Base-by-base conservation (phyloP, 1,284 basidiomycete species). In the Butyriboletus appendiculatus region DNA sequence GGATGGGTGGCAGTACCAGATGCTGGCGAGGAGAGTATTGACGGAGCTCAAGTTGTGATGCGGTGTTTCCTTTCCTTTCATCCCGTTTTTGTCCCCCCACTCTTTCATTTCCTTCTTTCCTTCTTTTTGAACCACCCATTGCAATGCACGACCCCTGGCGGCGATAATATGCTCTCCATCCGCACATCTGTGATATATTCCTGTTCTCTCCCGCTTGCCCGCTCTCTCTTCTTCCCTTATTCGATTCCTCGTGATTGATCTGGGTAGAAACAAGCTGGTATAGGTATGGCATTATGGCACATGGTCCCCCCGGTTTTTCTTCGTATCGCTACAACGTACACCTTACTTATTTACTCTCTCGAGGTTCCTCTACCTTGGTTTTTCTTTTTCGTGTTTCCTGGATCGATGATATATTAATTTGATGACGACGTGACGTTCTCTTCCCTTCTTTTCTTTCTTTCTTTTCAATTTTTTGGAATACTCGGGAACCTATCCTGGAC, bases 1-100 rank as follows among this genome's bases (percentile, higher is more conserved):
- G 4, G 94, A 98, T 62, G 93, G 93, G 3, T 98, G 95, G 96
- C 94, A 98, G 74, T 97, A 98, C 71, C 92, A 95, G 70, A 95
- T 94, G 90, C 81, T 98, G 46, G 96, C 95, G n/a, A 85, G 94
- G 66, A 81, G 95, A 55, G 94, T 98, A 41, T 73, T 98, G 63
- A 91, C 92, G 53, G 95, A 97, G 73, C 82, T 98, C 73, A 95
- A 96, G 76, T 76, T 98, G 78, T 95, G 56, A 71, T 47, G 35
- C 11, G 33, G 45, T 32, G 4, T 30, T 42, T 47, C 30, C 16
- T 53, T 20, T 48, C 16, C 1, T 35, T 43, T 22, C 14, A 22
- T 18, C n/a, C 5, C 12, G 8, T 43, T 24, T 34, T 28, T 22
- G 33, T 20, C 10, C 14, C 9, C 15, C 8, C 4, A 35, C 38